A percentile compares a stretch with the other conserved stretches of the same genome.
phyloP scores from a whole-genome alignment of 306 rosid species.

The Oemleria cerasiformis region DNA sequence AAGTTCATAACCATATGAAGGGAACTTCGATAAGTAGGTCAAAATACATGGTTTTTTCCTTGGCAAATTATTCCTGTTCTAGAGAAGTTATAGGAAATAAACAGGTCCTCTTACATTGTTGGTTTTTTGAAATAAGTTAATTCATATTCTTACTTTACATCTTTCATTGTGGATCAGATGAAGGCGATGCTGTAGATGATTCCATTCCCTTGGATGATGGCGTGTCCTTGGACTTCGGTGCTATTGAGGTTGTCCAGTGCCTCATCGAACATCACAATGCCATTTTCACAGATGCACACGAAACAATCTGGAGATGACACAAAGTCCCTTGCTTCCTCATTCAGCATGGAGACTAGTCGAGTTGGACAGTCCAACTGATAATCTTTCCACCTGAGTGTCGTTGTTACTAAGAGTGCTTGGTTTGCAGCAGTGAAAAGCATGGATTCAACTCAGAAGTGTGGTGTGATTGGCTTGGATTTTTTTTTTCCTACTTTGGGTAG shows the following conservation, averaged over 20 bases:
- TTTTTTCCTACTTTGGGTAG: background rate
- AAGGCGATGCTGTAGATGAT: conserved; percentile 56
- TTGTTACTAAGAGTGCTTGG: background rate
- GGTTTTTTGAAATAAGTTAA: background rate
- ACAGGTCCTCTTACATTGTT: background rate
- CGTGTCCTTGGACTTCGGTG: conserved; percentile 66
- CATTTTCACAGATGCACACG: conserved; percentile 90
- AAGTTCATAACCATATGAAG: background rate
- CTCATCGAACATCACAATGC: conserved; percentile 94
- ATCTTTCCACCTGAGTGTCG: background rate
- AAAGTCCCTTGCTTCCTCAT: background rate
- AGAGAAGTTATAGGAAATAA: background rate
- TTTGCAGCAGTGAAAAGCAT: conserved; percentile 6
- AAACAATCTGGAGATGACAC: conserved; percentile 83
- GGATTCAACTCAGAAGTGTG: background rate
- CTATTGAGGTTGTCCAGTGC: conserved; percentile 88
- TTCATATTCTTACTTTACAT: background rate
- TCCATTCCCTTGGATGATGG: conserved; percentile 95
- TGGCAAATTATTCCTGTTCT: background rate
- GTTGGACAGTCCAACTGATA: background rate
- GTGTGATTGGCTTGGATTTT: background rate
- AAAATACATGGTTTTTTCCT: background rate
- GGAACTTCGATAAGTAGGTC: background rate
- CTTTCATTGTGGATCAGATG: conserved; percentile 47
- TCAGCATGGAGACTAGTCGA: conserved; percentile 7